These are phyloP conservation scores for Heliocybe sulcata DNA, from an alignment of 1,284 basidiomycete species.

Conservation along the genomic window DNA sequence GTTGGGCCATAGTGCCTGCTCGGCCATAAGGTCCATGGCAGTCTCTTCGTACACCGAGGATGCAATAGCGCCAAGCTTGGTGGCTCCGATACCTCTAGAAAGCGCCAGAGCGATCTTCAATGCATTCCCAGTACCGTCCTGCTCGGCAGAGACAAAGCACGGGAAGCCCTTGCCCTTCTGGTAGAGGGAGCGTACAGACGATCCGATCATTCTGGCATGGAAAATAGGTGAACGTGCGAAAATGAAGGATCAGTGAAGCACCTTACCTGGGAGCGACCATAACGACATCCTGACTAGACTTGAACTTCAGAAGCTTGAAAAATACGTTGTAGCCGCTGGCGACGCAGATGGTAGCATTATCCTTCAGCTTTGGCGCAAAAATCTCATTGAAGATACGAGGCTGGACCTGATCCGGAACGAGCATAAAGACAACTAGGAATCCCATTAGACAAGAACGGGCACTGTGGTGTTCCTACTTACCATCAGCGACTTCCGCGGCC, in stretches of 20 bases:
- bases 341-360: constrained; percentile 42
- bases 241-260: background rate
- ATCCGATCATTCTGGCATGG: constrained; percentile 49
- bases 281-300: constrained; percentile 48
- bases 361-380: constrained; percentile 44
- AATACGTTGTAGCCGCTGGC: constrained; percentile 64
- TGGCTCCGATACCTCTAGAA: constrained; percentile 52
- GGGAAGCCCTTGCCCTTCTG: constrained; percentile 56
- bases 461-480: constrained; percentile 20
- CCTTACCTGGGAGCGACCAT: constrained; percentile 59
- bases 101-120: constrained; percentile 42
- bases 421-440: constrained; percentile 44
- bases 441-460: constrained; percentile 1
- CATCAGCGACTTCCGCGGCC: constrained; percentile 48
- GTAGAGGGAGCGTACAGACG: constrained; percentile 54
- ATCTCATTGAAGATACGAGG: constrained; percentile 52
- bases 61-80: constrained; percentile 58
- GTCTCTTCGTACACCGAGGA: constrained; percentile 61
- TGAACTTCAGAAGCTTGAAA: constrained; percentile 50
- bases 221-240: background rate
- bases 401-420: constrained; percentile 60
- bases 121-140: constrained; percentile 48
- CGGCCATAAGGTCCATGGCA: constrained; percentile 58
- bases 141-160: constrained; percentile 59
- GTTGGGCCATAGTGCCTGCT: constrained; percentile 62